Base-by-base conservation (phyloP, 805 yeast species). In the Candida palmyrensis region DNA sequence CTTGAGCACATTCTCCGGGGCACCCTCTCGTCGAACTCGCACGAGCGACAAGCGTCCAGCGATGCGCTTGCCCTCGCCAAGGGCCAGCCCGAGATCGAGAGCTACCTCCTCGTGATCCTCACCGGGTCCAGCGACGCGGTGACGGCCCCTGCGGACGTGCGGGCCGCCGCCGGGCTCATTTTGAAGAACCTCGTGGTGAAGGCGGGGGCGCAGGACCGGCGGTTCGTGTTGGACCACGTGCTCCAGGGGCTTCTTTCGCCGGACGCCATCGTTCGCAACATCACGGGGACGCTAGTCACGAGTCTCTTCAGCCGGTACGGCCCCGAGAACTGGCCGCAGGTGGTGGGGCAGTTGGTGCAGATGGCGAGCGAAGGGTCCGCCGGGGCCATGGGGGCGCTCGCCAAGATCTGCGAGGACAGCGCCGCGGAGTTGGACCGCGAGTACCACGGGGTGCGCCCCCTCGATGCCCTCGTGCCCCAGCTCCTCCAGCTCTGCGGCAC, bases 361-460 rank as follows among this genome's bases (percentile, higher is more conserved):
- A 58, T 88, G 50, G 72, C 83, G 4, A 67, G 70, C 25, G 70
- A 67, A 9, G 34, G 41, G 7, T 25, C 37, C 2, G 37, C 37
- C 3, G 39, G 39, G 7, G 84, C 95, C 1, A 74, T 86, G 56
- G 71, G 82, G 42, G 89, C 97, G 0, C 64, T 92, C 39, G 69
- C 82, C 24, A 87, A 89, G 55, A 82, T 92, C 32, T 86, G 96
- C 65, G 98, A 92, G 54, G 98, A 92, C 58, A 77, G 85, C 18
- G 77, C 79, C 6, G 62, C 65, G 29, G 58, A 72, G 23, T 70
- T 92, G 38, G 88, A 85, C 50, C 57, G 68, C 31, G 82, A 78
- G 38, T 74, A 8, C 18, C 24, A 31, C 16, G 34, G 34, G 14
- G 18, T 17, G 17, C 34, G 16, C 11, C 29, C 28, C 0, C 62